Percentiles rank a stretch among this genome's conserved stretches.
Evolutionary conservation across 306 rosid species (phyloP).

Genomic region (Boehmeria nivea): DNA sequence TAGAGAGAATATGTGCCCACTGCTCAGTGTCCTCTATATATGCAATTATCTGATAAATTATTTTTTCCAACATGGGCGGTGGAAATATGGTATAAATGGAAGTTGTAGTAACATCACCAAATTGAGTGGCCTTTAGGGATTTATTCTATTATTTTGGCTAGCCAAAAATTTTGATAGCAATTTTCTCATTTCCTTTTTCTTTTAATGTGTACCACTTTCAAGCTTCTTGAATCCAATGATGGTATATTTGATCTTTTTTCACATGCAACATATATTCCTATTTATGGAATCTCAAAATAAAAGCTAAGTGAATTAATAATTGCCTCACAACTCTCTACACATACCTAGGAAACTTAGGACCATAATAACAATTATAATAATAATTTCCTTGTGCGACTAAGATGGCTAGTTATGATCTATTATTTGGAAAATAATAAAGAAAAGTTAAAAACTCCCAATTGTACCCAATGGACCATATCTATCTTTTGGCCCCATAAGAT

Average conservation of each 20-base stretch:
- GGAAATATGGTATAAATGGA: too few species aligned
- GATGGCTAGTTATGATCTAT: background rate
- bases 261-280: background rate
- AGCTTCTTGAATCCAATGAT: background rate
- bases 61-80: too few species aligned
- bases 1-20: conserved; percentile 13
- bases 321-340: background rate
- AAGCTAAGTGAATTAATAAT: background rate
- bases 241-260: conserved; percentile 1
- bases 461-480: background rate
- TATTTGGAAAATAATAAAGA: background rate
- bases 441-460: background rate
- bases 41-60: background rate
- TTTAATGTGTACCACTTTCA: background rate
- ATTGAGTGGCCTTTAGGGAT: too few species aligned
- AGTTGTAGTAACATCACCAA: too few species aligned
- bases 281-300: conserved; percentile 3
- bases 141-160: too few species aligned
- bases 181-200: too few species aligned
- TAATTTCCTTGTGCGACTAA: background rate
- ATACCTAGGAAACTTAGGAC: conserved; percentile 11
- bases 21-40: background rate
- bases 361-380: background rate
- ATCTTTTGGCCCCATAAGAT: background rate
- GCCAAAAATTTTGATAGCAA: too few species aligned